Percentiles rank a stretch among this genome's conserved stretches.
These are phyloP conservation scores for Daldinia grandis DNA, from an alignment of 495 filamentous ascomycete species.

Conservation along the genomic window DNA sequence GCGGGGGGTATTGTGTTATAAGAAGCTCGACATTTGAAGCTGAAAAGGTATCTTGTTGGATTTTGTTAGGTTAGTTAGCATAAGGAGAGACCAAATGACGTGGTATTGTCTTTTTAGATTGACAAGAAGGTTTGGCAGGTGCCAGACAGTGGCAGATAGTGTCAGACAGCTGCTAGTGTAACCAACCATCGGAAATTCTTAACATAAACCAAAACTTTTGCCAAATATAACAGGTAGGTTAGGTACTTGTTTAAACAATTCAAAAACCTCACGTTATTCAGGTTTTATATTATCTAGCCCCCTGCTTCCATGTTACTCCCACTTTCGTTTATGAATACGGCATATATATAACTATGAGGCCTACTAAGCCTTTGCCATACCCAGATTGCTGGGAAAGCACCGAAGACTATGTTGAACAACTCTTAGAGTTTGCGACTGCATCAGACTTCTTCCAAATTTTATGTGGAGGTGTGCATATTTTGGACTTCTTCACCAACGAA, in stretches of 20 bases:
- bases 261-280: no score
- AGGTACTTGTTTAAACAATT: no score
- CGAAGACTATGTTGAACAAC: slow-evolving; percentile 79
- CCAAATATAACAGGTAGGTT: no score
- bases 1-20: not conserved
- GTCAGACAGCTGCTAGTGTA: slow-evolving; percentile 2
- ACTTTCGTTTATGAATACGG: slow-evolving; percentile 11
- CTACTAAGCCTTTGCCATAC: slow-evolving; percentile 54
- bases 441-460: slow-evolving; percentile 83
- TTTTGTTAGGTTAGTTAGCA: slow-evolving; percentile 14
- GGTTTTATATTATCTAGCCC: not conserved
- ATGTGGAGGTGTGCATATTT: slow-evolving; percentile 92
- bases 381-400: slow-evolving; percentile 54
- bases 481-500: slow-evolving; percentile 93
- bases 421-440: slow-evolving; percentile 77
- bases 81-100: slow-evolving; percentile 31
- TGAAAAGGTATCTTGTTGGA: not conserved
- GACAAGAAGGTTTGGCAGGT: slow-evolving; percentile 8
- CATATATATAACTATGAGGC: slow-evolving; percentile 44
- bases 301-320: not conserved
- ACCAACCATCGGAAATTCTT: slow-evolving; percentile 1
- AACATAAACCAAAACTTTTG: slow-evolving; percentile 6
- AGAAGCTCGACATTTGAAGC: slow-evolving; percentile 3
- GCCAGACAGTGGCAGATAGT: not conserved
- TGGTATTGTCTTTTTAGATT: slow-evolving; percentile 21